Conservation (phyloP, 768 basidiomycete species). For the Dacryopinax primogenitus region DNA sequence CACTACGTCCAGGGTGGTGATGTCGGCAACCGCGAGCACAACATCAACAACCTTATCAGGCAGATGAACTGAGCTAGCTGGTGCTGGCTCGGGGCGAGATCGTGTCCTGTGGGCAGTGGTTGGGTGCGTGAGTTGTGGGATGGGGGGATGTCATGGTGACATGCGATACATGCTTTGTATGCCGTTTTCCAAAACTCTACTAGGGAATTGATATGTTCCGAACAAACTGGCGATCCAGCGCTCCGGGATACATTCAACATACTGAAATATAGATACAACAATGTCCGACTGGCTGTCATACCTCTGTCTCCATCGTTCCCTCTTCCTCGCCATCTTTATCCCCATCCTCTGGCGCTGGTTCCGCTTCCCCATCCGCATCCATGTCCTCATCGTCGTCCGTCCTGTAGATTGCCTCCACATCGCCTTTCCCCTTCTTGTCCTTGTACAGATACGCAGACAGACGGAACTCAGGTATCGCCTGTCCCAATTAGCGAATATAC, state of each 20-base stretch:
- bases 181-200: slow-evolving; percentile 10
- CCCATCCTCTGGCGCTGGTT: neutral
- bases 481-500: too few species aligned
- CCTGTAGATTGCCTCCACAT: neutral
- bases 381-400: neutral
- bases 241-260: neutral
- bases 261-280: neutral
- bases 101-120: neutral
- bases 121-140: neutral
- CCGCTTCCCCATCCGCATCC: neutral
- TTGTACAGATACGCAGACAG: neutral
- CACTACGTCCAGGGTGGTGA: slow-evolving; percentile 93
- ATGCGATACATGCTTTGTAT: slow-evolving; percentile 7
- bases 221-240: neutral
- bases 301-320: slow-evolving; percentile 2
- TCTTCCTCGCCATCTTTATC: neutral
- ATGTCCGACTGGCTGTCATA: neutral
- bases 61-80: slow-evolving; percentile 62
- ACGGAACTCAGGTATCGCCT: slow-evolving; percentile 1
- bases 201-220: slow-evolving; percentile 9
- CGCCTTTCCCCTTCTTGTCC: neutral
- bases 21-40: slow-evolving; percentile 89
- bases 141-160: neutral
- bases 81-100: neutral
- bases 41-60: slow-evolving; percentile 95